phyloP scores from a whole-genome alignment of 176 grass and related monocot genomes.

The Tuctoria greenei region DNA sequence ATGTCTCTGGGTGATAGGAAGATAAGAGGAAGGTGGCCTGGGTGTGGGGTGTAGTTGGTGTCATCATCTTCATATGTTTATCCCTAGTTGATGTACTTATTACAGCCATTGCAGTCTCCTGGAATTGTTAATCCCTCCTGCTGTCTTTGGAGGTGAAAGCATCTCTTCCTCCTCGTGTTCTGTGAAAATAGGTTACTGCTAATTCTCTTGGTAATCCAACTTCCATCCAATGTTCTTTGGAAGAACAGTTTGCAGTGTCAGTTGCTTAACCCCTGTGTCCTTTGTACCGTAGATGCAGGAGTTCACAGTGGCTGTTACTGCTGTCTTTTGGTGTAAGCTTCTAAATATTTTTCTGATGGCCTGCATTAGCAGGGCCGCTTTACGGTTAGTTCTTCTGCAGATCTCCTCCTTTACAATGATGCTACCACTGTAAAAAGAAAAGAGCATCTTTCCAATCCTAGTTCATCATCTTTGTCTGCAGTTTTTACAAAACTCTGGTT shows the following conservation, averaged over 20 bases:
- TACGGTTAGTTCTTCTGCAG: slow-evolving; percentile 28
- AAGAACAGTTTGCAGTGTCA: slow-evolving; percentile 43
- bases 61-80: slow-evolving; percentile 49
- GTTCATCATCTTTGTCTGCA: slow-evolving; percentile 1
- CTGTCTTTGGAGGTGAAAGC: slow-evolving; percentile 52
- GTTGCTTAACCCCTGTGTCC: slow-evolving; percentile 34
- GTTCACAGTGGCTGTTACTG: slow-evolving; percentile 48
- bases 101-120: slow-evolving; percentile 25
- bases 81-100: slow-evolving; percentile 43
- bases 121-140: slow-evolving; percentile 40
- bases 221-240: slow-evolving; percentile 37
- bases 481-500: neutral
- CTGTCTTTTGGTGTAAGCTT: slow-evolving; percentile 36
- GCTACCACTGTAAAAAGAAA: slow-evolving; percentile 24
- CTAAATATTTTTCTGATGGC: slow-evolving; percentile 32
- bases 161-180: slow-evolving; percentile 42
- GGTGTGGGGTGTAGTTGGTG: slow-evolving; percentile 28
- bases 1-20: slow-evolving; percentile 36
- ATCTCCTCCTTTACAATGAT: slow-evolving; percentile 25
- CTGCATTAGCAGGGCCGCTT: slow-evolving; percentile 31
- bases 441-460: neutral
- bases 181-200: slow-evolving; percentile 42
- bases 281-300: slow-evolving; percentile 37
- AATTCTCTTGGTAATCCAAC: slow-evolving; percentile 59
- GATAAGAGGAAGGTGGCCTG: slow-evolving; percentile 62